Evolutionary conservation across 495 filamentous ascomycete species (phyloP).

Genomic region (Trichoderma virens): DNA sequence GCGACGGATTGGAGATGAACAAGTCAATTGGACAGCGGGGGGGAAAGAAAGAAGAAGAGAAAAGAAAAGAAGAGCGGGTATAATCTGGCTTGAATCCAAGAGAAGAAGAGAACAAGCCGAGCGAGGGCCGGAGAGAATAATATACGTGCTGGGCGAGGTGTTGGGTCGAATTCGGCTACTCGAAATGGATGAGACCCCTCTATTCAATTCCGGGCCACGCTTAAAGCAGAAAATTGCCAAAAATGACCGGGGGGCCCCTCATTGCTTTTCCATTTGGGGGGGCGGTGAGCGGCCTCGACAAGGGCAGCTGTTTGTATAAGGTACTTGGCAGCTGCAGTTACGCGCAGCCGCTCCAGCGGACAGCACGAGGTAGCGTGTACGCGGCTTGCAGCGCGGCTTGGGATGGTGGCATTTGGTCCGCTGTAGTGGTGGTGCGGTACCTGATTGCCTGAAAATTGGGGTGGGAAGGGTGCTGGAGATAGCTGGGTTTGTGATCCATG

Average conservation of each 20-base stretch:
- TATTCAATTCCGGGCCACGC: background rate
- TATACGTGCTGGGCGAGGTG: no score
- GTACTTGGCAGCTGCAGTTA: background rate
- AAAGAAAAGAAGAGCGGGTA: background rate
- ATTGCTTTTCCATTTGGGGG: background rate
- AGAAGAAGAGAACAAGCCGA: background rate
- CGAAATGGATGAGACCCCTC: background rate
- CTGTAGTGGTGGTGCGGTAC: no score
- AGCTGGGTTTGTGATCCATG: no score
- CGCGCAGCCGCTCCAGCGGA: background rate
- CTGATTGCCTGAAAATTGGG: no score
- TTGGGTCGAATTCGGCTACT: no score
- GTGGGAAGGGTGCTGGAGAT: no score
- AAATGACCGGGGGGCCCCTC: background rate
- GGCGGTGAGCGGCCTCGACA: background rate
- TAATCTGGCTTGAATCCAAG: no score
- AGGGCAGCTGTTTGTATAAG: background rate
- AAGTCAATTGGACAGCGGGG: slow-evolving; percentile 2
- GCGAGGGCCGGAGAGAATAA: background rate
- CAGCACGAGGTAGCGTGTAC: no score
- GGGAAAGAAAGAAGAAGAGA: background rate
- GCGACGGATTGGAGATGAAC: slow-evolving; percentile 15
- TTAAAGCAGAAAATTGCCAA: background rate
- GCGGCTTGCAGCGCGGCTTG: no score
- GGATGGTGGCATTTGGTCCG: no score